phyloP scores from a whole-genome alignment of 768 basidiomycete species.

The Leccinum longicurvipes region DNA sequence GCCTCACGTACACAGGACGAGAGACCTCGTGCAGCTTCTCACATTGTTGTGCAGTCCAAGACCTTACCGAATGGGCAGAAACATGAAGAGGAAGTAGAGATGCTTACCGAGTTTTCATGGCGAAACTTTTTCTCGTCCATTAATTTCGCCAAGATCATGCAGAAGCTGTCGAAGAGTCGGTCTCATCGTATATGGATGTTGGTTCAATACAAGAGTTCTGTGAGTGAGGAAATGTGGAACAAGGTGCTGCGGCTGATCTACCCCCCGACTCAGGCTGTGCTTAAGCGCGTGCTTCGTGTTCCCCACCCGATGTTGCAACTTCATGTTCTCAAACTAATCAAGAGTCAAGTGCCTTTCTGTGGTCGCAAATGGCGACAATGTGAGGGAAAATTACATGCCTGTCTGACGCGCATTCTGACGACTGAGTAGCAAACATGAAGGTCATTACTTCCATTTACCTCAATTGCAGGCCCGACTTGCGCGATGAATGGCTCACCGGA shows the following conservation, averaged over 20 bases:
- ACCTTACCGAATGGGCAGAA: slow-evolving; percentile 69
- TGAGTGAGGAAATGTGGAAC: slow-evolving; percentile 37
- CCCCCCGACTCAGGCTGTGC: slow-evolving; percentile 64
- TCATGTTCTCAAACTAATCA: slow-evolving; percentile 94
- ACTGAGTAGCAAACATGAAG: slow-evolving; percentile 90
- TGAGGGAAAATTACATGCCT: slow-evolving; percentile 36
- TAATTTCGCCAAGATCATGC: slow-evolving; percentile 97
- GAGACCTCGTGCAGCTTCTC: slow-evolving; percentile 57
- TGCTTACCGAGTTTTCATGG: slow-evolving; percentile 95
- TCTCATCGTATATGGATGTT: slow-evolving; percentile 95
- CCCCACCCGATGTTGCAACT: slow-evolving; percentile 93
- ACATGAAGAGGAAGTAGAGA: slow-evolving; percentile 84
- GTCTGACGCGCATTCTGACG: slow-evolving; percentile 9
- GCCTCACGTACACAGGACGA: slow-evolving; percentile 61
- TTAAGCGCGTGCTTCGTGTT: slow-evolving; percentile 92
- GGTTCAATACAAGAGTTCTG: slow-evolving; percentile 97
- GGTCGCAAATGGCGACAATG: slow-evolving; percentile 98
- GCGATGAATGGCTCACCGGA: slow-evolving; percentile 97
- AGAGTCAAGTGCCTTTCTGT: slow-evolving; percentile 98
- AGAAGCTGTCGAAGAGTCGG: slow-evolving; percentile 93
- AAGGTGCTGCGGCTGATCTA: slow-evolving; percentile 4
- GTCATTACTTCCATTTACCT: slow-evolving; percentile 98
- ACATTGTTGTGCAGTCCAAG: slow-evolving; percentile 53
- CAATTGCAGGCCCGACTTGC: slow-evolving; percentile 92
- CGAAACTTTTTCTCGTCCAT: slow-evolving; percentile 96